Evolutionary conservation across 1,284 basidiomycete species (phyloP).

Genomic region (Exsudoporus floridanus): DNA sequence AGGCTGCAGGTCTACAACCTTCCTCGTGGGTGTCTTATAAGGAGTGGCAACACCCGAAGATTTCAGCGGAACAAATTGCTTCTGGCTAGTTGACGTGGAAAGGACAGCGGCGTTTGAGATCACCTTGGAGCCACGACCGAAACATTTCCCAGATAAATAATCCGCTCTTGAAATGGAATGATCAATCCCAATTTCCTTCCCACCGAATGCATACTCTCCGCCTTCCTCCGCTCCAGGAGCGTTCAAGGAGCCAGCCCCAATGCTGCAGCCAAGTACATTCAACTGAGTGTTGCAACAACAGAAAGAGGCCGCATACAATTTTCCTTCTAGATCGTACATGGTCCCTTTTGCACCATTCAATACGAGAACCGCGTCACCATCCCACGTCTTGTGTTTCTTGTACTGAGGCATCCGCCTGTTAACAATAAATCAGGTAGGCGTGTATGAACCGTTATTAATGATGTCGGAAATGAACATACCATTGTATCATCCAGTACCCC

Average conservation of each 20-base stretch:
- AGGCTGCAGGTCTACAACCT: constrained; percentile 43
- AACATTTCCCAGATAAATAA: constrained; percentile 65
- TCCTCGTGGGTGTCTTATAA: constrained; percentile 30
- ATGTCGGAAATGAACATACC: constrained; percentile 40
- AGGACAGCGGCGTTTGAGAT: constrained; percentile 18
- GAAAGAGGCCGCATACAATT: constrained; percentile 43
- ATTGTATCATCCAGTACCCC: constrained; percentile 70
- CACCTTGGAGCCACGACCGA: constrained; percentile 41
- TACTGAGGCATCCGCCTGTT: constrained; percentile 73
- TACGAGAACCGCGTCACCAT: constrained; percentile 74
- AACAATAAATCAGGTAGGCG: constrained; percentile 7
- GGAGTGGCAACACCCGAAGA: constrained; percentile 35
- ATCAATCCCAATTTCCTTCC: constrained; percentile 73
- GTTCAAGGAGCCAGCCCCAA: constrained; percentile 43
- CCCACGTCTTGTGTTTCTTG: constrained; percentile 93
- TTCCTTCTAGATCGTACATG: constrained; percentile 62
- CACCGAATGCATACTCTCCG: constrained; percentile 57
- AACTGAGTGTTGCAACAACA: constrained; percentile 7
- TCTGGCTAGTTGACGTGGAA: constrained; percentile 30
- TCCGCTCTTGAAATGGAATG: constrained; percentile 53
- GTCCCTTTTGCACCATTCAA: constrained; percentile 48
- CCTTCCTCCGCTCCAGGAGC: constrained; percentile 45
- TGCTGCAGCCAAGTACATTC: constrained; percentile 29
- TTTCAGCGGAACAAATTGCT: constrained; percentile 48
- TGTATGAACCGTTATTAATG: neutral